Conservation (phyloP, 1,284 basidiomycete species). For the Golubevia pallescens region DNA sequence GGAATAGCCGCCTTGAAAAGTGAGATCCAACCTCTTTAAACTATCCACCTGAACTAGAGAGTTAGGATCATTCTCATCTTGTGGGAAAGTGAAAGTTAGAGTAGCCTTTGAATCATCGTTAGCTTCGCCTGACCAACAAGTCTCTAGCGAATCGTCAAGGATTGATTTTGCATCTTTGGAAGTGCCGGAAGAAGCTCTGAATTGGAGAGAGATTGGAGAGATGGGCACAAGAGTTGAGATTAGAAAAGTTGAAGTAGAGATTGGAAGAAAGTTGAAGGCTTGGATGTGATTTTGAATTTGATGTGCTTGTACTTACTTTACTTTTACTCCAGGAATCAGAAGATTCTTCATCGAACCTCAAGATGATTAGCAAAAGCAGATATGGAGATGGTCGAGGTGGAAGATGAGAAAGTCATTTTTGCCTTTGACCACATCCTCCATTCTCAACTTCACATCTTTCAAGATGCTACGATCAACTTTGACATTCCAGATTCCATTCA, state of each 20-base stretch:
- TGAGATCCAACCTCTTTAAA: neutral
- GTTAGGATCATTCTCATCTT: neutral
- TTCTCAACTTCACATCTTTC: too few species aligned
- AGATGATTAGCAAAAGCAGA: too few species aligned
- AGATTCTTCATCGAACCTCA: too few species aligned
- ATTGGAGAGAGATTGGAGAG: neutral
- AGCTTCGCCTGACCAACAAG: slow-evolving; percentile 28
- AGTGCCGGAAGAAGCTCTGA: slow-evolving; percentile 25
- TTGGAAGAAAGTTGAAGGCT: neutral
- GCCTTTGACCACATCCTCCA: too few species aligned
- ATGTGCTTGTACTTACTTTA: neutral
- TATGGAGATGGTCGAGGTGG: too few species aligned
- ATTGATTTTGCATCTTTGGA: slow-evolving; percentile 27
- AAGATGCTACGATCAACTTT: too few species aligned
- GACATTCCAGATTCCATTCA: too few species aligned
- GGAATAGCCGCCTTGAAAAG: neutral
- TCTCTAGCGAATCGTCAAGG: slow-evolving; percentile 25
- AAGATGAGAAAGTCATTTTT: too few species aligned
- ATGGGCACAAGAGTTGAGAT: neutral
- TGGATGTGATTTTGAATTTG: neutral
- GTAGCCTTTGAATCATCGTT: neutral
- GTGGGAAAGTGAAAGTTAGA: neutral
- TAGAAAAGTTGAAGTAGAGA: neutral
- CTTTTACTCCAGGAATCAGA: too few species aligned
- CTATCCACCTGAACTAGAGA: neutral